These are phyloP conservation scores for Aspergillus ochraceoroseus DNA, from an alignment of 2,329 filamentous ascomycete species.

Conservation along the genomic window DNA sequence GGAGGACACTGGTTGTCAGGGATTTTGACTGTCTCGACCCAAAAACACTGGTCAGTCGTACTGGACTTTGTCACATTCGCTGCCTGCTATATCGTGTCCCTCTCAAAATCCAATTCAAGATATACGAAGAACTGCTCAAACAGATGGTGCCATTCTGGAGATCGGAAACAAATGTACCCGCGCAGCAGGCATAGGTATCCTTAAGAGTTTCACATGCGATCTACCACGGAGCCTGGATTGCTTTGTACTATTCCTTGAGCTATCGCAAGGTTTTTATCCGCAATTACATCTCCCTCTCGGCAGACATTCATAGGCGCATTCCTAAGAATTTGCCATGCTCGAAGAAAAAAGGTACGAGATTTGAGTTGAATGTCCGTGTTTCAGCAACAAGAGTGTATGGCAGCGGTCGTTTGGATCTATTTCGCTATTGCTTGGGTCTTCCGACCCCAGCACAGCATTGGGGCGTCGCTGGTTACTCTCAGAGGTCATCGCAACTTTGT, in stretches of 20 bases:
- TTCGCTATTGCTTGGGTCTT: constrained; percentile 16
- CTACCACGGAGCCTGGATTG: constrained; percentile 21
- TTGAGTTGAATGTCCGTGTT: constrained; percentile 8
- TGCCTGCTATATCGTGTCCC: constrained; percentile 18
- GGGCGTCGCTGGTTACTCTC: constrained; percentile 16
- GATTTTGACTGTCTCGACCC: constrained; percentile 8
- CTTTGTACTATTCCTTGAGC: constrained; percentile 16
- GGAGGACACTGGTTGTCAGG: not conserved
- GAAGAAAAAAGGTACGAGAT: constrained; percentile 3
- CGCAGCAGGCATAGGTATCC: constrained; percentile 13
- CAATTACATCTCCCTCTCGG: constrained; percentile 13
- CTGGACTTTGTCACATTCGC: constrained; percentile 5
- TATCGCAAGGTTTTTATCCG: constrained; percentile 17
- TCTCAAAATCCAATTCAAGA: constrained; percentile 13
- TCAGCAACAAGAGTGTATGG: constrained; percentile 8
- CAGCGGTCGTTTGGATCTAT: constrained; percentile 12
- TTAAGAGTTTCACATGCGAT: constrained; percentile 19
- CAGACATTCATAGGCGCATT: constrained; percentile 12
- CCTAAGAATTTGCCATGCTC: constrained; percentile 14
- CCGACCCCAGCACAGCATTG: constrained; percentile 11
- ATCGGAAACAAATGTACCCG: constrained; percentile 10
- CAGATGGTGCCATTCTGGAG: constrained; percentile 13
- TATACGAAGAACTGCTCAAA: constrained; percentile 15
- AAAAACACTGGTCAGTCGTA: constrained; percentile 10
- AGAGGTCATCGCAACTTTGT: constrained; percentile 15